Percentiles rank a stretch among this genome's conserved stretches.
phyloP scores from a whole-genome alignment of 495 filamentous ascomycete species.

The Xylaria sp. region DNA sequence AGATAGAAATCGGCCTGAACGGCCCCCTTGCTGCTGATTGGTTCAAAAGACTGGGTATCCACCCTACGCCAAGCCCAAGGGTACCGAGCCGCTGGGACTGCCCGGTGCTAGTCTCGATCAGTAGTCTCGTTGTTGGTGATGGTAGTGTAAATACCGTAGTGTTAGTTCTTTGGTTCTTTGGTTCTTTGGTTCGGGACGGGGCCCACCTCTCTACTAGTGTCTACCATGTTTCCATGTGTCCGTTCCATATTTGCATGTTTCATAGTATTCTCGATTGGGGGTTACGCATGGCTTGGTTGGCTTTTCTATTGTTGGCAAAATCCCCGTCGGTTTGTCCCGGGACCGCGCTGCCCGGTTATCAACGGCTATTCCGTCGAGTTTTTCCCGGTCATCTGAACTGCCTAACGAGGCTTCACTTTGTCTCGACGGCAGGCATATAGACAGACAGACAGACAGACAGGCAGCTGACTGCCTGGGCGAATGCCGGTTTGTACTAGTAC shows the following conservation, averaged over 20 bases:
- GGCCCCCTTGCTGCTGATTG: neutral
- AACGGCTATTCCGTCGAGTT: neutral
- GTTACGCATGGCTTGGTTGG: neutral
- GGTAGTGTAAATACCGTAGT: too few species aligned
- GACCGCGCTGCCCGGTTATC: neutral
- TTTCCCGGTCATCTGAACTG: neutral
- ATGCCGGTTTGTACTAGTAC: neutral
- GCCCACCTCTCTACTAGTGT: neutral
- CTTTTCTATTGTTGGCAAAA: neutral
- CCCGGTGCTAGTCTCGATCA: conserved; percentile 1
- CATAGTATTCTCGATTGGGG: neutral
- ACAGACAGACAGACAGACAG: neutral
- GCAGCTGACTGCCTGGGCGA: neutral
- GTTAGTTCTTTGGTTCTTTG: too few species aligned
- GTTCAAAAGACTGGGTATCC: neutral
- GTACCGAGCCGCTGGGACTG: conserved; percentile 16
- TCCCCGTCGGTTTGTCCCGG: neutral
- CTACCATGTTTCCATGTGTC: neutral
- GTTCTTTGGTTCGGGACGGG: neutral
- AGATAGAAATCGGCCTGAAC: conserved; percentile 1
- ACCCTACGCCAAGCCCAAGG: neutral
- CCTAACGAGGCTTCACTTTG: conserved; percentile 1
- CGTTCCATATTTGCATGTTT: too few species aligned
- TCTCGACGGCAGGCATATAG: neutral
- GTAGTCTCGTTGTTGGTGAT: too few species aligned